Evolutionary conservation across 768 basidiomycete species (phyloP), one percentile per base, ranked within the genome.

Genomic region (Tulasnella sp.): DNA sequence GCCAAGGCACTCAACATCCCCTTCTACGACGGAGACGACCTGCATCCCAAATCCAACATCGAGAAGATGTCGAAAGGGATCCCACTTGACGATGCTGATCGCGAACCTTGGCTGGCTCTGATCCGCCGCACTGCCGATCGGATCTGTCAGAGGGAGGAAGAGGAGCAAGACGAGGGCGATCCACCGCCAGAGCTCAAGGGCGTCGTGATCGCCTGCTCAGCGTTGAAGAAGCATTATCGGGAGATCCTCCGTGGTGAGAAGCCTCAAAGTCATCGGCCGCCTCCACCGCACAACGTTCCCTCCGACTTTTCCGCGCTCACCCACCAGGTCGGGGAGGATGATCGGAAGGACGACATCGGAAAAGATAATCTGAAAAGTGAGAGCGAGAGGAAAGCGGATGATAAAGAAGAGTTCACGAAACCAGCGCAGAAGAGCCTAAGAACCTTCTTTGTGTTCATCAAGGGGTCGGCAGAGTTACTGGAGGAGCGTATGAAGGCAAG

Each of bases 11-110:
- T 90, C 50, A 70, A 70, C n/a, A 63, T 90, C 61, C 84, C 90
- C 1, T 95, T 87, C 73, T 73, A 91, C 61, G 94, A 97, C 67
- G 94, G 86, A 27, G 93, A 96, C 69, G 83, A 86, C 63, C 76
- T 96, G 27, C 94, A 97, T 68, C 86, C 93, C 0, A 67, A 75
- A 23, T 70, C 78, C 11, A 95, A 95, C 70, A 79, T 95, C 43
- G 83, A 80, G 27, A 98, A 97, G 78, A 96, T 97, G 93, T 72
- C 81, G 3, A 68, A 73, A 1, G 91, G 91, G 0, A 71, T 75
- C 23, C 85, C 92, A 3, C 74, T 98, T 64, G 83, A 76, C 2
- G 93, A 96, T 67, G 78, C 73, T 2, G 93, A 96, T 68, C 83
- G 92, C 19, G 75, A 79, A 64, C 91, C 93, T 0, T 97, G 95